These are phyloP conservation scores for Extremus antarcticus DNA, from an alignment of 495 filamentous ascomycete species.

Conservation along the genomic window DNA sequence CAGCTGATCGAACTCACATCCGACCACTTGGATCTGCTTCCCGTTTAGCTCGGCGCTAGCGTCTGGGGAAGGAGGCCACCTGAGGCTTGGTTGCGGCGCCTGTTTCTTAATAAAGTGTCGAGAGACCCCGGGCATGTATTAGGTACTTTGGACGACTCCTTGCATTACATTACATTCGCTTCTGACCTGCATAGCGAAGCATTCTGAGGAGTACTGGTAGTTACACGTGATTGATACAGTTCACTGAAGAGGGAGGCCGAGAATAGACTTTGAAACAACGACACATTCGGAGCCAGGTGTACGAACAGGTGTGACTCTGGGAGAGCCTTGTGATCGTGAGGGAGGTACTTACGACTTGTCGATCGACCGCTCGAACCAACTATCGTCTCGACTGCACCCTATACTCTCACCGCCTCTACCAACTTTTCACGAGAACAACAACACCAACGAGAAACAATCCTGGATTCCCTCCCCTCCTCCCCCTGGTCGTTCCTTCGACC, in stretches of 20 bases:
- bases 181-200: not conserved
- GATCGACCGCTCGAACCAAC: too few relatives aligned
- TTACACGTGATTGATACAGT: not conserved
- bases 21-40: not conserved
- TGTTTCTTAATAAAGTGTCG: not conserved
- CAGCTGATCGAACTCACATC: not conserved
- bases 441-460: not conserved
- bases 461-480: slow-evolving; percentile 10
- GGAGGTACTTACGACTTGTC: too few relatives aligned
- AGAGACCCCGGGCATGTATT: not conserved
- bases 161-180: not conserved
- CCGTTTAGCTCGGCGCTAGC: not conserved
- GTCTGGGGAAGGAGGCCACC: not conserved
- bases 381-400: too few relatives aligned
- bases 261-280: too few relatives aligned
- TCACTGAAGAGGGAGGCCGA: too few relatives aligned
- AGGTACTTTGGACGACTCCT: not conserved
- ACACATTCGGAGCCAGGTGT: too few relatives aligned
- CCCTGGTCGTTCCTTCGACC: slow-evolving; percentile 10
- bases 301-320: too few relatives aligned
- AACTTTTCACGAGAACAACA: not conserved
- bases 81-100: not conserved
- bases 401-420: not conserved
- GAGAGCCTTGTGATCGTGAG: not conserved
- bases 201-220: not conserved